A percentile compares a stretch with the other conserved stretches of the same genome.
Conservation (phyloP, 805 yeast species). For the Schwanniomyces pseudopolymorphus region DNA sequence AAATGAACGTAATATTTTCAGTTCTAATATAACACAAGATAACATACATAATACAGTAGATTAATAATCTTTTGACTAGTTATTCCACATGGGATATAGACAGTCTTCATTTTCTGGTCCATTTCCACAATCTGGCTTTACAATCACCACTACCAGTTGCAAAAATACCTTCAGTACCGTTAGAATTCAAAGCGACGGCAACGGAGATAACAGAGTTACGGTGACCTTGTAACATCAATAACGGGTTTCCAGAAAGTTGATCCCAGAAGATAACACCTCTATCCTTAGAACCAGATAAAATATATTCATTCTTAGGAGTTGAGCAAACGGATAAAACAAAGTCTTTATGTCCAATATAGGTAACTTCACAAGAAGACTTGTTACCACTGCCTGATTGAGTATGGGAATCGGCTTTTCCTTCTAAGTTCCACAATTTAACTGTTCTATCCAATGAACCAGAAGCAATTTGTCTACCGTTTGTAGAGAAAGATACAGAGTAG, state of each 20-base stretch:
- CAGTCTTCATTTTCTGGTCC: slow-evolving; percentile 48
- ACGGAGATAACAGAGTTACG: slow-evolving; percentile 94
- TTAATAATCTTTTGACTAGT: neutral
- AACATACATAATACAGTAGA: neutral
- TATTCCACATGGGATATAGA: neutral
- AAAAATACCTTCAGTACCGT: slow-evolving; percentile 76
- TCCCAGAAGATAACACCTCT: slow-evolving; percentile 98
- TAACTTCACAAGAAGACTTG: slow-evolving; percentile 74
- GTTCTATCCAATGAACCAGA: slow-evolving; percentile 95
- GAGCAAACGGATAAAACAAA: slow-evolving; percentile 92
- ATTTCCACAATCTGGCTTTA: slow-evolving; percentile 95
- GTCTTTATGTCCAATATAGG: slow-evolving; percentile 95
- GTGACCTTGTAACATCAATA: slow-evolving; percentile 95
- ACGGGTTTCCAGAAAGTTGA: slow-evolving; percentile 84
- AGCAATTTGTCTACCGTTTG: slow-evolving; percentile 87
- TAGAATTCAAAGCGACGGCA: slow-evolving; percentile 80
- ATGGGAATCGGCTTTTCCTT: slow-evolving; percentile 43
- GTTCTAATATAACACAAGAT: slow-evolving; percentile 1
- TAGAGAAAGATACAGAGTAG: slow-evolving; percentile 89
- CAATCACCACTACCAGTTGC: slow-evolving; percentile 98
- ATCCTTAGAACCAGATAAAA: slow-evolving; percentile 92
- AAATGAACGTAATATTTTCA: neutral
- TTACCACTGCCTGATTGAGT: slow-evolving; percentile 13
- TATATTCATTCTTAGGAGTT: slow-evolving; percentile 89
- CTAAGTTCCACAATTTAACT: slow-evolving; percentile 92